phyloP scores from a whole-genome alignment of 768 basidiomycete genomes.

The Piloderma croceum region DNA sequence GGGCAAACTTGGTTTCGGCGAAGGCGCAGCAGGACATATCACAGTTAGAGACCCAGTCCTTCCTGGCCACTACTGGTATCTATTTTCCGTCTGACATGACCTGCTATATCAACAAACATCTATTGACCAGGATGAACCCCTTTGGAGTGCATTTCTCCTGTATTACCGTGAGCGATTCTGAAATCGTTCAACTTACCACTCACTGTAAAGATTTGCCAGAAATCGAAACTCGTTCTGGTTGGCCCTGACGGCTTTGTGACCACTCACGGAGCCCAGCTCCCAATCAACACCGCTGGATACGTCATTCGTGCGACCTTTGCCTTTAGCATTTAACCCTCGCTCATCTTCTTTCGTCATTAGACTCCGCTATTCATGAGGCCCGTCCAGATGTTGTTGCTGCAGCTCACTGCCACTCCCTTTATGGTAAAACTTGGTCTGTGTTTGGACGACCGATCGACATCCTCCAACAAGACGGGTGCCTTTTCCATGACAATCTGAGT shows the following conservation, averaged over 20 bases:
- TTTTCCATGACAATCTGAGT: constrained; percentile 38
- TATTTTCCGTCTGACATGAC: neutral
- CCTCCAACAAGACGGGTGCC: constrained; percentile 40
- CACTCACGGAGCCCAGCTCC: constrained; percentile 24
- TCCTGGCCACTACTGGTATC: constrained; percentile 24
- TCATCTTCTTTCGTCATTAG: no score
- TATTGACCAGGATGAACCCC: constrained; percentile 22
- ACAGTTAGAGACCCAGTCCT: constrained; percentile 35
- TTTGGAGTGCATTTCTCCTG: constrained; percentile 23
- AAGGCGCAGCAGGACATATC: constrained; percentile 48
- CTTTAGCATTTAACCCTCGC: neutral
- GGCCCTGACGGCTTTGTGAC: constrained; percentile 21
- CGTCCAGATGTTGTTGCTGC: constrained; percentile 44
- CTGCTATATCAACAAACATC: neutral
- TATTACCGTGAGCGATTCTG: constrained; percentile 15
- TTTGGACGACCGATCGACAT: constrained; percentile 39
- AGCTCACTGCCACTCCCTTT: constrained; percentile 43
- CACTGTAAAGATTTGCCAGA: constrained; percentile 6
- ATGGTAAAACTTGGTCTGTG: constrained; percentile 46
- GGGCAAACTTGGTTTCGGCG: constrained; percentile 35
- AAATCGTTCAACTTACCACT: neutral
- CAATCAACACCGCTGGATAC: constrained; percentile 24
- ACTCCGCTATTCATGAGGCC: constrained; percentile 41
- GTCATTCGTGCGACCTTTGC: constrained; percentile 16
- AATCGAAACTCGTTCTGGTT: constrained; percentile 24